phyloP scores from a whole-genome alignment of 1,284 basidiomycete species.

The Rhodotorula sp. region DNA sequence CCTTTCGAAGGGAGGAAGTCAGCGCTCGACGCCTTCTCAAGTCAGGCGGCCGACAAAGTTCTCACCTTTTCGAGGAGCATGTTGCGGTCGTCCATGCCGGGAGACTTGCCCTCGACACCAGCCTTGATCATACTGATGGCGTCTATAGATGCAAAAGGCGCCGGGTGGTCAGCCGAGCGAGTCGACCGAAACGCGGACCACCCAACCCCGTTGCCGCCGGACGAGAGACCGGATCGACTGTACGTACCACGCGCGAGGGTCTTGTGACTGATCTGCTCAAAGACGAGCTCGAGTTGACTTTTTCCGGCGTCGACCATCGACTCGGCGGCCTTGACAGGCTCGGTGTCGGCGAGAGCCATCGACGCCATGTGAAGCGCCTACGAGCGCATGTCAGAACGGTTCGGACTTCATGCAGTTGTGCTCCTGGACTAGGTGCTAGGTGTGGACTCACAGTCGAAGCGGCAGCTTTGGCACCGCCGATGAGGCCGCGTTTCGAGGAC shows the following conservation, averaged over 20 bases:
- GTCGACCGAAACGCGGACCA: neutral
- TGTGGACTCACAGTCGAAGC: constrained; percentile 11
- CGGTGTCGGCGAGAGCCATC: constrained; percentile 8
- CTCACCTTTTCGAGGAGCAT: constrained; percentile 33
- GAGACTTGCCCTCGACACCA: neutral
- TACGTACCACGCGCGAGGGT: constrained; percentile 17
- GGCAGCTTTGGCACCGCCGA: neutral
- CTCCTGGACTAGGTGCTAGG: no score
- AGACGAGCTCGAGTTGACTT: constrained; percentile 3
- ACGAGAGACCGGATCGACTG: neutral
- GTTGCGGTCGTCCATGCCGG: constrained; percentile 32
- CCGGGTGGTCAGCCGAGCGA: neutral
- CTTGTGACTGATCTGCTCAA: constrained; percentile 14
- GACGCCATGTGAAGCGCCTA: constrained; percentile 18
- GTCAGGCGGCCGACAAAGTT: neutral
- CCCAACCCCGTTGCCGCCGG: neutral
- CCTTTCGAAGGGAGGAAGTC: neutral
- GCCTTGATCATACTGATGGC: constrained; percentile 6
- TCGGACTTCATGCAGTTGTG: neutral
- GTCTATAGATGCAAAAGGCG: constrained; percentile 4
- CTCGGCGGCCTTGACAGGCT: constrained; percentile 1
- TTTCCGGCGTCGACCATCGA: neutral
- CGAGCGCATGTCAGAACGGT: neutral
- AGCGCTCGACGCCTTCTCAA: neutral
- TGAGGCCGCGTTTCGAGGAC: neutral